Base-by-base conservation (phyloP, 2,329 filamentous ascomycete genomes). In the Claviceps paspali region DNA sequence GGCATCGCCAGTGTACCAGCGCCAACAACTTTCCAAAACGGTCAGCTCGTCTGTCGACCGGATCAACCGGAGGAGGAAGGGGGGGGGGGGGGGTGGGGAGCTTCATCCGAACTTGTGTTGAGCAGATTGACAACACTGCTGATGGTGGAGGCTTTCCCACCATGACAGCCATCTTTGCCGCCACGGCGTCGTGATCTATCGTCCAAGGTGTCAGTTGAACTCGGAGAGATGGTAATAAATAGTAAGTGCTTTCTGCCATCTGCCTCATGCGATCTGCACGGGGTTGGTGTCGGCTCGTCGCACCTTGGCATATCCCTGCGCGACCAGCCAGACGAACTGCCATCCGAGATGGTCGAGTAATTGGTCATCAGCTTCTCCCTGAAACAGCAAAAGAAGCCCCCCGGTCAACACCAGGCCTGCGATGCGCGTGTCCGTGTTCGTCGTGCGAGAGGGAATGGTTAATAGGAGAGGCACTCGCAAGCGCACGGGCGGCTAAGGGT, bases 1-100 rank as follows among this genome's bases (percentile, higher is more conserved):
- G 88, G 88, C 87, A 95, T 78, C 34, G 88, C 91, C 29, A 98
- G 74, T 2, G 92, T 87, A 38, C 91, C 91, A 26, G 91, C 88
- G 39, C 91, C 91, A 45, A 98, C 76, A 52, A 98, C 84, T 91
- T 50, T 10, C 8, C 8, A 34, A n/a, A n/a, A n/a, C n/a, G n/a
- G 14, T 50, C 38, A 54, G 47, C 40, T 24, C 15, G 7, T 11
- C 12, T 35, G 18, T 14, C 14, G 3, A 17, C 11, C 14, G 3
- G 12, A 17, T 12, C 5, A 24, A 17, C 6, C 4, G 5, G 3
- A 24, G 14, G 18, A 15, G n/a, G n/a, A 17, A 14, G 10, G 29
- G 14, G 22, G 18, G 10, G 31, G 23, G 29, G 15, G 22, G 5
- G 7, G 26, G 17, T 3, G 23, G 32, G n/a, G n/a, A n/a, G 19